phyloP scores from a whole-genome alignment of 177 flowering plant genomes.

The Tripterygium wilfordii region DNA sequence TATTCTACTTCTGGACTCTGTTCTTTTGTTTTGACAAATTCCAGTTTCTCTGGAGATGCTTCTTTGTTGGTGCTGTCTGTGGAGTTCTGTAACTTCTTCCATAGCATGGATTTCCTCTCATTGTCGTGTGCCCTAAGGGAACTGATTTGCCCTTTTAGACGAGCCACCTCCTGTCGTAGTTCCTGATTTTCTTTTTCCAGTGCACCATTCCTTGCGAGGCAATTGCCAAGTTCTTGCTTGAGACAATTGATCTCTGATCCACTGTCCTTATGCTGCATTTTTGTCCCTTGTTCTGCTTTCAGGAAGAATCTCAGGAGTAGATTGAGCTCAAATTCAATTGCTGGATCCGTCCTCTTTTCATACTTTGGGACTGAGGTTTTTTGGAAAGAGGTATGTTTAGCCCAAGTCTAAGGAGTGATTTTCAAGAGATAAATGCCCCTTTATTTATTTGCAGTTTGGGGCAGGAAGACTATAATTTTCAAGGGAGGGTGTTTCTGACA shows the following conservation, averaged over 20 bases:
- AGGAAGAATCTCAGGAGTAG: slow-evolving; percentile 1
- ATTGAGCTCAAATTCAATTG: slow-evolving; percentile 7
- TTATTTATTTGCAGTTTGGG: too few relatives aligned
- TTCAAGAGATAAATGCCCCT: too few relatives aligned
- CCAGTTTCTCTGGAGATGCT: slow-evolving; percentile 20
- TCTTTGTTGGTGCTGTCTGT: slow-evolving; percentile 18
- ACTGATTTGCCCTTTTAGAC: slow-evolving; percentile 35
- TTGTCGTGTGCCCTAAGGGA: slow-evolving; percentile 43
- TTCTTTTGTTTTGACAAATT: slow-evolving; percentile 14
- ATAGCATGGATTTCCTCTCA: slow-evolving; percentile 45
- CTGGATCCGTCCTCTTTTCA: too few relatives aligned
- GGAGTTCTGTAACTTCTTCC: slow-evolving; percentile 49
- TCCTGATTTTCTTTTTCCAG: slow-evolving; percentile 64
- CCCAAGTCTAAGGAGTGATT: too few relatives aligned
- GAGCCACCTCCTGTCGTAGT: slow-evolving; percentile 47
- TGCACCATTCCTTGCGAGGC: slow-evolving; percentile 23
- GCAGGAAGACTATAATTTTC: too few relatives aligned
- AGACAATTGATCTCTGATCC: slow-evolving; percentile 26
- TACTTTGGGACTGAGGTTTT: too few relatives aligned
- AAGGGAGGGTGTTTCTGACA: too few relatives aligned
- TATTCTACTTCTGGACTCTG: too few relatives aligned
- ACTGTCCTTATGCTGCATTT: slow-evolving; percentile 32
- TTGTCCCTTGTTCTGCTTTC: slow-evolving; percentile 10
- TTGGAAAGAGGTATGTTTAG: too few relatives aligned
- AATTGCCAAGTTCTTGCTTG: slow-evolving; percentile 38